Evolutionary conservation across 306 rosid species (phyloP).

Genomic region (Quercus engelmannii): DNA sequence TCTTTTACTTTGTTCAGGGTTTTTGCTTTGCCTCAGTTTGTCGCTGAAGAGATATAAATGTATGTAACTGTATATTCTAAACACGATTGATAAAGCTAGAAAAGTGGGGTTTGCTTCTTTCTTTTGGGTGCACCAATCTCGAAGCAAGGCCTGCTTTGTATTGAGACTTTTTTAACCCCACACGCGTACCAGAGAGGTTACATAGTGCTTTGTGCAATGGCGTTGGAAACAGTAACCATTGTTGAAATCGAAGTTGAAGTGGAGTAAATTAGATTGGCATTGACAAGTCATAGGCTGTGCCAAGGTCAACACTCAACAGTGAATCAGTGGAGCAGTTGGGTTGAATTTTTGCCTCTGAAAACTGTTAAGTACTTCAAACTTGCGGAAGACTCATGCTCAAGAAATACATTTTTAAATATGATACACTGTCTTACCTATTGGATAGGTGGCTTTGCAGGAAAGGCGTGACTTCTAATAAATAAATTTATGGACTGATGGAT

Average conservation of each 20-base stretch:
- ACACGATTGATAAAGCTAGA: conserved; percentile 2
- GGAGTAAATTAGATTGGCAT: neutral
- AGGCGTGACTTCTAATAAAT: too few relatives aligned
- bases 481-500: too few relatives aligned
- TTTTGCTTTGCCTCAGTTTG: conserved; percentile 16
- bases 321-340: too few relatives aligned
- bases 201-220: conserved; percentile 32
- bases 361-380: neutral
- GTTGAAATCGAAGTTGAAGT: neutral
- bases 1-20: conserved; percentile 27
- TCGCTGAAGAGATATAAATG: conserved; percentile 6
- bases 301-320: conserved; percentile 13
- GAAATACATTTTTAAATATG: neutral
- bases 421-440: too few relatives aligned
- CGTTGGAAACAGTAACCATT: neutral
- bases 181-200: conserved; percentile 13
- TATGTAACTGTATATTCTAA: conserved; percentile 26
- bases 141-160: neutral
- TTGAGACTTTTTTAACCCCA: conserved; percentile 21
- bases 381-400: neutral
- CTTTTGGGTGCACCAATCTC: conserved; percentile 6
- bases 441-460: too few relatives aligned
- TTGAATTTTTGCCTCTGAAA: neutral
- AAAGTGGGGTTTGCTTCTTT: conserved; percentile 1
- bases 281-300: neutral